Evolutionary conservation across 2,329 filamentous ascomycete genomes (phyloP), one percentile per base, ranked within the genome.

Genomic region (Ascochyta koolunga): DNA sequence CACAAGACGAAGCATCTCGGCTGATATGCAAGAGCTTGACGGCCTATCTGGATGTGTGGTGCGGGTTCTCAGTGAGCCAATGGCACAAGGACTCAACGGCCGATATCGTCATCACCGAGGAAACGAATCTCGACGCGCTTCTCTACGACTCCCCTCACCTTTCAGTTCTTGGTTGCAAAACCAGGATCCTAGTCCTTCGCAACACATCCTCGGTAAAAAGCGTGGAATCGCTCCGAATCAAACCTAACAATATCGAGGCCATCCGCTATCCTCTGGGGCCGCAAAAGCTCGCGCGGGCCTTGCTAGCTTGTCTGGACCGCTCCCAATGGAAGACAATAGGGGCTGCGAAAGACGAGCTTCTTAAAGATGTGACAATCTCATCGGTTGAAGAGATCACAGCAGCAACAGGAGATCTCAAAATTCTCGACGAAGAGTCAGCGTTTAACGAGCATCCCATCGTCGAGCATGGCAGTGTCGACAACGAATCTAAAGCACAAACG

Each of bases 231-330:
- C 9, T 40, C 1, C 39, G 45, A 16, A 43, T 54, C 9, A 58
- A 58, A 19, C 52, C 39, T n/a, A 59, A 54, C 7, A 64, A 66
- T 8, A 59, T 72, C 5, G 74, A 77, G 39, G 70, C 74, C 25
- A 60, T 77, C 2, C 68, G 69, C 6, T 71, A 77, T 39, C 71
- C 73, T 7, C 74, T 74, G 39, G 76, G 76, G 5, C 75, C 76
- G 5, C 47, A 57, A 22, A 78, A 77, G 57, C 68, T 78, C 19
- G 72, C 72, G 5, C 71, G 67, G 42, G 72, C 71, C 2, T 58
- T 77, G 10, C 54, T 61, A 10, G 59, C 67, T n/a, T 73, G 72
- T 36, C 46, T 75, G 2, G 58, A 63, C 9, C 43, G 47, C 32
- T 43, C 24, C 8, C 24, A 22, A 2, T 13, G 22, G 27, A 25